phyloP scores from a whole-genome alignment of 208 protist species.

The Vickermania spadyakhi region DNA sequence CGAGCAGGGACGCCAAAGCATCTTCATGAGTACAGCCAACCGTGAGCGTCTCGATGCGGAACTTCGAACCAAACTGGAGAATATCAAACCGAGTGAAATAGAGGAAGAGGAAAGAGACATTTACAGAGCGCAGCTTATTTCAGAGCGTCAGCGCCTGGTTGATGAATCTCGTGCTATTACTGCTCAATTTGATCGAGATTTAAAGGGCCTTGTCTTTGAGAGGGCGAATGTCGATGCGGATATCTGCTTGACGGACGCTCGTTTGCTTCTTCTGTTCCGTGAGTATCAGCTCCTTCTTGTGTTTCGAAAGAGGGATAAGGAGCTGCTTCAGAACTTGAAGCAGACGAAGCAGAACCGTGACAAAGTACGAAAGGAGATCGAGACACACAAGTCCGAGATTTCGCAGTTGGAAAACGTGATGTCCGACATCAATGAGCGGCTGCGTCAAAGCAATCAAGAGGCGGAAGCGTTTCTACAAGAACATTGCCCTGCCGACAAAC shows the following conservation, averaged over 20 bases:
- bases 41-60: conserved; percentile 79
- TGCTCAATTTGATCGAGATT: conserved; percentile 60
- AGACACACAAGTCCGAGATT: conserved; percentile 20
- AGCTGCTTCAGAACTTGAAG: conserved; percentile 50
- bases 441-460: conserved; percentile 63
- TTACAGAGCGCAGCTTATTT: conserved; percentile 33
- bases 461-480: conserved; percentile 81
- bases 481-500: conserved; percentile 54
- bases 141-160: conserved; percentile 57
- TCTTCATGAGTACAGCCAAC: conserved; percentile 31
- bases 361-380: conserved; percentile 19
- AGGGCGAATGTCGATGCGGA: conserved; percentile 88
- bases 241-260: conserved; percentile 89
- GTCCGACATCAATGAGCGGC: conserved; percentile 45
- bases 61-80: conserved; percentile 70
- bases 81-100: conserved; percentile 58
- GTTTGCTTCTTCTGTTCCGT: conserved; percentile 88
- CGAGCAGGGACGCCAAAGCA: conserved; percentile 4
- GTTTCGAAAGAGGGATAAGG: conserved; percentile 88
- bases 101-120: conserved; percentile 83
- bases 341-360: conserved; percentile 47
- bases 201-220: conserved; percentile 70
- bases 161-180: conserved; percentile 33
- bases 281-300: conserved; percentile 93
- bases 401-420: conserved; percentile 50